Evolutionary conservation across 1,139 yeast genomes (phyloP), one percentile per base, ranked within the genome.

Genomic region (Debaryomyces singareniensis): DNA sequence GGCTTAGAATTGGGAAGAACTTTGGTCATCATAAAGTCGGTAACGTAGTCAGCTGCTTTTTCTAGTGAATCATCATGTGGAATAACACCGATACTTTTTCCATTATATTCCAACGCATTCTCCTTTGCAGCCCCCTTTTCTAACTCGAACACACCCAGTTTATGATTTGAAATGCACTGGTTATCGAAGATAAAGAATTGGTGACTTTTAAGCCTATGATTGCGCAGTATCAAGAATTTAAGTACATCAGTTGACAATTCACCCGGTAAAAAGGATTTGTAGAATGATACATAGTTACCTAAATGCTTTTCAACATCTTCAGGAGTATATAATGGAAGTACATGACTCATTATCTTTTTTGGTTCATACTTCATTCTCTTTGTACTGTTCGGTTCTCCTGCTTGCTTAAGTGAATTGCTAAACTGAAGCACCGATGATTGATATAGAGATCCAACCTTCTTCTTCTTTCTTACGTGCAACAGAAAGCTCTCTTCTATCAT

Each of bases 161-260:
- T 49, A 43, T 78, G 85, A 15, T 72, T 68, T 0, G 87, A 72
- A 5, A 45, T 47, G 29, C 83, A 80, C 29, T 59, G 49, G 14
- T 77, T 69, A 2, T 78, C 86, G 42, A 79, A 81, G 11, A 82
- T 55, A 35, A 69, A 65, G 44, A 82, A 82, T 35, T 60, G 55
- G 11, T 59, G 57, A 2, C 55, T 50, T 2, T 42, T 39, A 55
- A 76, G 72, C 1, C 43, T 34, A 1, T 55, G 42, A 4, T 61
- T 53, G 24, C 68, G 71, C 1, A 55, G 46, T 35, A 71, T 36
- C 10, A 78, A 51, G 16, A 58, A 53, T 6, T 43, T 34, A 2
- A 78, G 51, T 3, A 78, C 42, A 0, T 44, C 41, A 24, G 70
- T 59, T 0, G 85, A 72, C 6, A 73, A 35, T 0, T 64, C 59